A percentile compares a stretch with the other conserved stretches of the same genome.
phyloP scores from a whole-genome alignment of 176 grass and related monocot genomes.

The Eleusine coracana region DNA sequence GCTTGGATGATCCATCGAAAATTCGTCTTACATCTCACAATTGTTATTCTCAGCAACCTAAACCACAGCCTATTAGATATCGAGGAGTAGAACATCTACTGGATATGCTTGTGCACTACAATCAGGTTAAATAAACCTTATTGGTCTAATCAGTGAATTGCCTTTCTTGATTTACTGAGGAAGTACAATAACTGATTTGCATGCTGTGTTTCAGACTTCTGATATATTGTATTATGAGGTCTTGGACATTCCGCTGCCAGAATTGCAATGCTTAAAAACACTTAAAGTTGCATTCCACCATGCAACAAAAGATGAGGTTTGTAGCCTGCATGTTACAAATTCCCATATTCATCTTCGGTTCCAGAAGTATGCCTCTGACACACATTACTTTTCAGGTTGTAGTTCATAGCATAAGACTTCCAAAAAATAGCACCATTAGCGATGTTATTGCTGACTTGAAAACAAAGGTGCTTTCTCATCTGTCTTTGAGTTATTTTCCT shows the following conservation, averaged over 20 bases:
- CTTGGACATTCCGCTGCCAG: conserved; percentile 90
- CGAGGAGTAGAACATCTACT: conserved; percentile 83
- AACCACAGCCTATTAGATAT: conserved; percentile 93
- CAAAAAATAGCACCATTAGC: conserved; percentile 88
- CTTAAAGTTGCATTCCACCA: conserved; percentile 99
- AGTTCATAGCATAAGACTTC: conserved; percentile 83
- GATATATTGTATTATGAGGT: conserved; percentile 99
- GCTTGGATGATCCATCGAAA: conserved; percentile 88
- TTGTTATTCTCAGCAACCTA: conserved; percentile 98
- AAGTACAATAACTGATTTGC: not conserved
- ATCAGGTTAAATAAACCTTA: conserved; percentile 56
- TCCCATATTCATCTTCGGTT: conserved; percentile 40
- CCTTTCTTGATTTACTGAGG: conserved; percentile 21
- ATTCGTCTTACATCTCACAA: conserved; percentile 98
- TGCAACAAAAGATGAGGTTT: conserved; percentile 92
- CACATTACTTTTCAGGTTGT: conserved; percentile 58
- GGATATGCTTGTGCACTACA: conserved; percentile 98
- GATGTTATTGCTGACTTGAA: conserved; percentile 83
- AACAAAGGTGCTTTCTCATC: conserved; percentile 57
- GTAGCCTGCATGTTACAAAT: conserved; percentile 3
- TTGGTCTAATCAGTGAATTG: not conserved
- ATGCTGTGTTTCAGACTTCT: conserved; percentile 66
- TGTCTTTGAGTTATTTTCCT: conserved; percentile 21
- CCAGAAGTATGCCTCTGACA: conserved; percentile 38
- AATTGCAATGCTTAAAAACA: conserved; percentile 97